Base-by-base conservation (phyloP, 1,284 basidiomycete species). In the Omphalotus olearius region DNA sequence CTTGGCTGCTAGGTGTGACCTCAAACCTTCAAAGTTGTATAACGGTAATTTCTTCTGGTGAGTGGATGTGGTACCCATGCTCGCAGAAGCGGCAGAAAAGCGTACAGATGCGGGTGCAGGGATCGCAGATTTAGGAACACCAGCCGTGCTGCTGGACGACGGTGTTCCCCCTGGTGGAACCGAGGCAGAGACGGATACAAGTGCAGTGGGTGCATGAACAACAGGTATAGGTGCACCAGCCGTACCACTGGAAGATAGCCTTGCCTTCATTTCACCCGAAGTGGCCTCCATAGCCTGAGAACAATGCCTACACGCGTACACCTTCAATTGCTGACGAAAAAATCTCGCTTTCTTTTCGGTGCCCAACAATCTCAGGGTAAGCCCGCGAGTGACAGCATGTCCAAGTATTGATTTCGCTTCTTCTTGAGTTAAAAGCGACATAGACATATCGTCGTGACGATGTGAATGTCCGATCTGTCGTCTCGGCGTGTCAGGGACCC, bases 1-100 rank as follows among this genome's bases (percentile, higher is more conserved):
- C 84, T 78, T 82, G 54, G 66, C 69, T 59, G 80, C 80, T 50
- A 78, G 59, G 58, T 86, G 85, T 18, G 79, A 83, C 33, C 75
- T 66, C 45, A 85, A 57, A 0, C 78, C 84, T 56, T 83, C 66
- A 59, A 83, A 83, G 9, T 55, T 65, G 59, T 75, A 76, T 30
- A 66, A 48, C 40, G 56, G 64, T 51, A 16, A 51, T 52, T 14
- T 20, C 11, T 30, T 47, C 33, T 26, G 13, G 35, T 26, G 41
- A 39, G 43, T 23, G 37, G 51, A 51, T 41, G 47, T 30, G 25
- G 49, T 43, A 44, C 16, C 38, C n/a, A 5, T 23, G 5, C 23
- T 5, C 23, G n/a, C 35, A 18, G 11, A 18, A 16, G 13, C n/a
- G 6, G 17, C 17, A n/a, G n/a, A n/a, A n/a, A n/a, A n/a, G n/a